Base-by-base conservation (phyloP, 2,329 filamentous ascomycete genomes). In the Ceratocystis albifundus region DNA sequence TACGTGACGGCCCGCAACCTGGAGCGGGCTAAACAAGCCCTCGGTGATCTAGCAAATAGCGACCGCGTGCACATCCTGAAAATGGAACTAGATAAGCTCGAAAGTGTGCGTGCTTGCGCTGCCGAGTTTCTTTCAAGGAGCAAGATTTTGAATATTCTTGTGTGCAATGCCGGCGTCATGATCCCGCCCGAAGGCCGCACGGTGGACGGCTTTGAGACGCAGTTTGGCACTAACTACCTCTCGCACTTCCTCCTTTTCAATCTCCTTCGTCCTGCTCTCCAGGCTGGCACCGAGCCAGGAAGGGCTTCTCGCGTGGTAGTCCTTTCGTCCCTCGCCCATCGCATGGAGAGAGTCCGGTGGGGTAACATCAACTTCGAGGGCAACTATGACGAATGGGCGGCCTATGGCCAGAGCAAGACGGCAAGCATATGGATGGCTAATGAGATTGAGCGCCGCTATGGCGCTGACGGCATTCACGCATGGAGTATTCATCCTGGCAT, bases 201-300 rank as follows among this genome's bases (percentile, higher is more conserved):
- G 7, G 69, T 71, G 2, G 77, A 79, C 2, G 78, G 78, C 0
- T 72, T 76, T 61, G 78, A 80, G 71, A 71, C 72, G 65, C 77
- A 79, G 66, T 77, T 81, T 62, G 77, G 74, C 0, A 75, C 75
- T 1, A 80, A 80, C 63, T 76, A 81, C 64, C 63, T 81, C 4
- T 76, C 75, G 0, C 79, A 79, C 69, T 81, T 77, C 62, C 72
- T 81, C 1, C 73, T 82, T 45, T 76, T 77, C 15, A 78, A 78
- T 68, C 71, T 79, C 22, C 71, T 81, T 28, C 59, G 74, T 0
- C 71, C 72, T 0, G 68, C 73, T 2, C 68, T 74, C 10, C 64
- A 67, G 2, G 69, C 72, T 1, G 64, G 69, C 17, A 15, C 55
- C 6, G 3, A 15, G 28, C 7, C 53, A 0, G 22, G 6, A 10